phyloP scores from a whole-genome alignment of 1,284 basidiomycete species.

The Tilletia setariae region DNA sequence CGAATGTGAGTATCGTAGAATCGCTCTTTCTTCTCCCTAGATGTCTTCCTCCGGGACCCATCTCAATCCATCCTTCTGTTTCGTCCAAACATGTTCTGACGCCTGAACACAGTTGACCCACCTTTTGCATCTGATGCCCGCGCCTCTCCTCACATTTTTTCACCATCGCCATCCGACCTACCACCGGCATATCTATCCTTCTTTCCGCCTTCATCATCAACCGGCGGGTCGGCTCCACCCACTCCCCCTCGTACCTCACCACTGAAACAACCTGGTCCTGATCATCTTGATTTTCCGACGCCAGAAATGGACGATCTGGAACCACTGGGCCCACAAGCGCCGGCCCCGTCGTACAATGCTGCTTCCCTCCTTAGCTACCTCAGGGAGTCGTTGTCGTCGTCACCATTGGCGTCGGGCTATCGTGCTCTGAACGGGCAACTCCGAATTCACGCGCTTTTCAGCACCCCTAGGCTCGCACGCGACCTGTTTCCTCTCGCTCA shows the following conservation, averaged over 20 bases:
- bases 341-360: constrained; percentile 12
- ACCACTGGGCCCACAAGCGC: constrained; percentile 3
- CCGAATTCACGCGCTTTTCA: constrained; percentile 40
- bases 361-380: constrained; percentile 5
- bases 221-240: too few species aligned
- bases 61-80: too few species aligned
- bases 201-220: too few species aligned
- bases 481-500: constrained; percentile 50
- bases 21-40: neutral
- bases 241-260: neutral
- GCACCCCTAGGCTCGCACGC: constrained; percentile 38
- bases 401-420: constrained; percentile 25
- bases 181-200: too few species aligned
- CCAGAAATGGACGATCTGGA: neutral
- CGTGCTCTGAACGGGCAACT: constrained; percentile 24
- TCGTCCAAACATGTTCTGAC: constrained; percentile 10
- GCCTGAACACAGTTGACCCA: constrained; percentile 5
- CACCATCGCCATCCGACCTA: neutral
- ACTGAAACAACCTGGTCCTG: neutral
- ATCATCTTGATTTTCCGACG: neutral
- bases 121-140: constrained; percentile 4
- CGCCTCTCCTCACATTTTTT: neutral
- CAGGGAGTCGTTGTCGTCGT: neutral
- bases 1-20: neutral
- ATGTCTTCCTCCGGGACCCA: neutral